These are phyloP conservation scores for Xylaria curta DNA, from an alignment of 495 filamentous ascomycete species.

Conservation along the genomic window DNA sequence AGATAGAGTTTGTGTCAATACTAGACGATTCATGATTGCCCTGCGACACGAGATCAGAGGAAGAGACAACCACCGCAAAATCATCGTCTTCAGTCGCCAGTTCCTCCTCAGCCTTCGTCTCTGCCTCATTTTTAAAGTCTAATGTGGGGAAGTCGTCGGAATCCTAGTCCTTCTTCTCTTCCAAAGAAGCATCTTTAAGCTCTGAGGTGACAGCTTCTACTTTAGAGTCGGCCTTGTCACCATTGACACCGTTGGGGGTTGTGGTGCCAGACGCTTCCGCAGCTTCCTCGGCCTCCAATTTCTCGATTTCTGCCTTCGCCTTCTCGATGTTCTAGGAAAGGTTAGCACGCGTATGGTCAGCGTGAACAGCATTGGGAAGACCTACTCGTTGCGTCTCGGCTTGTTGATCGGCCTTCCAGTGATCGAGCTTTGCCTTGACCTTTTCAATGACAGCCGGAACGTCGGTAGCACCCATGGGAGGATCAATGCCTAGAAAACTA, in stretches of 20 bases:
- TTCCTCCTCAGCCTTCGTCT: not conserved
- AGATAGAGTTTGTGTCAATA: not conserved
- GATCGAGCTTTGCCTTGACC: slow-evolving; percentile 86
- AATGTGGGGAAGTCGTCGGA: slow-evolving; percentile 5
- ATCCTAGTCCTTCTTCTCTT: slow-evolving; percentile 67
- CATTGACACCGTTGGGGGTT: slow-evolving; percentile 48
- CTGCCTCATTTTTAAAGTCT: not conserved
- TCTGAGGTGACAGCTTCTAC: slow-evolving; percentile 59
- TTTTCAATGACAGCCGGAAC: slow-evolving; percentile 81
- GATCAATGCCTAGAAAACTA: slow-evolving; percentile 78
- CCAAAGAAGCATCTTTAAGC: slow-evolving; percentile 73
- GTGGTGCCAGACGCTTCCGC: slow-evolving; percentile 43
- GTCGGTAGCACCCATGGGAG: slow-evolving; percentile 83
- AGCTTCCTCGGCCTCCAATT: slow-evolving; percentile 63
- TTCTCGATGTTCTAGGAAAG: slow-evolving; percentile 81
- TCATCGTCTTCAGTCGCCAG: not conserved
- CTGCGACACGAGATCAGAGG: not conserved
- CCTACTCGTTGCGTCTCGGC: slow-evolving; percentile 89
- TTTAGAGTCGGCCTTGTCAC: slow-evolving; percentile 46
- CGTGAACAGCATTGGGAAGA: slow-evolving; percentile 26
- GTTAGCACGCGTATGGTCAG: slow-evolving; percentile 48
- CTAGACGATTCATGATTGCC: slow-evolving; percentile 8
- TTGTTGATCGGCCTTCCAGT: slow-evolving; percentile 92
- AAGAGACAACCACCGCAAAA: not conserved
- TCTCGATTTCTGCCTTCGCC: slow-evolving; percentile 68